These are phyloP conservation scores for Saturnispora kantuleensis DNA, from an alignment of 805 yeast genomes.

Conservation along the genomic window DNA sequence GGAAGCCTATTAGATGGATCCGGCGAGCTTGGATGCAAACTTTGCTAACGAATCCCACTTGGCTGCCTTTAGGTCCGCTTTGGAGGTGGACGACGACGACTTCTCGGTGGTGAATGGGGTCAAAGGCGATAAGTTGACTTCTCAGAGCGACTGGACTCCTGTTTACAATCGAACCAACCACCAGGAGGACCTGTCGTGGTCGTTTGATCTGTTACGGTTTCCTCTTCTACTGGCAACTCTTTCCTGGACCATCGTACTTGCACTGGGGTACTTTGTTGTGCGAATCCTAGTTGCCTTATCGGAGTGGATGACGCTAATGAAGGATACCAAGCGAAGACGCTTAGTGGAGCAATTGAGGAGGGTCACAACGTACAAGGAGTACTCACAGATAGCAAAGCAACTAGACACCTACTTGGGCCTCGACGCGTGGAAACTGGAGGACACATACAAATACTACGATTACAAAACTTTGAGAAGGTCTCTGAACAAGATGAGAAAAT, in stretches of 20 bases:
- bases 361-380: slow-evolving; percentile 47
- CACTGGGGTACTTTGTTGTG: slow-evolving; percentile 39
- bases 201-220: slow-evolving; percentile 49
- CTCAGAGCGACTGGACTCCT: slow-evolving; percentile 40
- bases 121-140: slow-evolving; percentile 22
- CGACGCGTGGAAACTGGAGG: slow-evolving; percentile 55
- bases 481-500: slow-evolving; percentile 30
- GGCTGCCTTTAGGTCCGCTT: slow-evolving; percentile 29
- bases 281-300: slow-evolving; percentile 53
- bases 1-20: slow-evolving; percentile 1
- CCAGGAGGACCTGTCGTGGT: slow-evolving; percentile 17
- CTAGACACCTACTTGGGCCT: slow-evolving; percentile 50
- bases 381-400: slow-evolving; percentile 47
- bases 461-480: slow-evolving; percentile 47
- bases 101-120: not conserved
- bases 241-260: slow-evolving; percentile 44
- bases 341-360: slow-evolving; percentile 40
- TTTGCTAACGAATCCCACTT: slow-evolving; percentile 24
- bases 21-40: slow-evolving; percentile 18
- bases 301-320: slow-evolving; percentile 44
- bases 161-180: slow-evolving; percentile 22
- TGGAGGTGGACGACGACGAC: slow-evolving; percentile 25
- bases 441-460: slow-evolving; percentile 59
- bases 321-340: slow-evolving; percentile 47
- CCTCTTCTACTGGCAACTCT: slow-evolving; percentile 48